phyloP scores from a whole-genome alignment of 2,329 filamentous ascomycete species.

The Pestalotiopsis sp. region DNA sequence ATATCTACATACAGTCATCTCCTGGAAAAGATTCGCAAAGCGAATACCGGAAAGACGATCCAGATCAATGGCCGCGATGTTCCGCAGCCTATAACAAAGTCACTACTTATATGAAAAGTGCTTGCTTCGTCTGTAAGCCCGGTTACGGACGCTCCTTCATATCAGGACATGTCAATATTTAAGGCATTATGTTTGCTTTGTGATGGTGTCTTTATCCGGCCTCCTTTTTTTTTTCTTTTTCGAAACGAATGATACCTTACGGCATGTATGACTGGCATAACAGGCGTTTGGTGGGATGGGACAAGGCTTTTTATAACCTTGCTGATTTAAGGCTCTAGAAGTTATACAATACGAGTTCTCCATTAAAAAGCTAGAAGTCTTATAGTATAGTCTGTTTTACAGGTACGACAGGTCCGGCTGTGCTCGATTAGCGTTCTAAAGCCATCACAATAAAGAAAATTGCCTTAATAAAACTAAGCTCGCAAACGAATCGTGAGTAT shows the following conservation, averaged over 20 bases:
- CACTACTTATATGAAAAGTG: conserved; percentile 12
- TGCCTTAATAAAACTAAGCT: background rate
- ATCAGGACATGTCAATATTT: too few relatives aligned
- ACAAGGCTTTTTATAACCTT: background rate
- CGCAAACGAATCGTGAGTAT: background rate
- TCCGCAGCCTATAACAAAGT: conserved; percentile 16
- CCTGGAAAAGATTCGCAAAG: conserved; percentile 17
- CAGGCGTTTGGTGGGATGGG: background rate
- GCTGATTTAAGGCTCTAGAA: too few relatives aligned
- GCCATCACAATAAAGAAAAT: background rate
- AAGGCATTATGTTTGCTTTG: too few relatives aligned
- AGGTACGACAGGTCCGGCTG: background rate
- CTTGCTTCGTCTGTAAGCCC: too few relatives aligned
- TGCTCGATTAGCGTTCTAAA: background rate
- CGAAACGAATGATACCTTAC: conserved; percentile 7
- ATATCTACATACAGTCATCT: conserved; percentile 14
- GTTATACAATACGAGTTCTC: background rate
- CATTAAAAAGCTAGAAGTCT: too few relatives aligned
- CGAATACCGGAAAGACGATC: background rate
- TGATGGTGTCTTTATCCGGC: background rate
- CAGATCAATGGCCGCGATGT: conserved; percentile 12
- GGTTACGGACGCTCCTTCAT: too few relatives aligned
- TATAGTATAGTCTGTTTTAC: background rate
- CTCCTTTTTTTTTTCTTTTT: background rate
- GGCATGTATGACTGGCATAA: conserved; percentile 1